These are phyloP conservation scores for Rhizophora mangle DNA, from an alignment of 345 rosid genomes.

Conservation along the genomic window DNA sequence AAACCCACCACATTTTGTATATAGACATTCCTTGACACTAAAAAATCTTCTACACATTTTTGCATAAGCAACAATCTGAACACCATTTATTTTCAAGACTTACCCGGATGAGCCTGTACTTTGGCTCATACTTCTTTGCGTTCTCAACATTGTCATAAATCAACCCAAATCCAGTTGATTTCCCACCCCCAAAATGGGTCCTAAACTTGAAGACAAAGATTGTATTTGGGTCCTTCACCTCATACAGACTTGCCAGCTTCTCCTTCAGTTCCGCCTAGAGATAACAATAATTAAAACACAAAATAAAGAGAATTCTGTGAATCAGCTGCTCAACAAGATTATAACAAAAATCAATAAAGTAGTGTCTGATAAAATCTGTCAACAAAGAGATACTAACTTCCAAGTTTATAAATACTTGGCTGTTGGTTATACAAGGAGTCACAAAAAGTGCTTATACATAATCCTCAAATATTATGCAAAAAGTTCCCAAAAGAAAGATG, in stretches of 20 bases:
- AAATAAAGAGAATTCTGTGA: neutral
- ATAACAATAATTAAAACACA: neutral
- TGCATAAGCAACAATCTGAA: no score
- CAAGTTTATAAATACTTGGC: no score
- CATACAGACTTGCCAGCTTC: conserved; percentile 75
- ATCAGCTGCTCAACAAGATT: neutral
- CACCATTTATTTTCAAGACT: neutral
- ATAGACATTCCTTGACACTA: no score
- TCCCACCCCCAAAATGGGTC: conserved; percentile 98
- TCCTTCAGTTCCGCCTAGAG: conserved; percentile 80
- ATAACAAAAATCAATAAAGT: neutral
- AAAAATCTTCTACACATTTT: no score
- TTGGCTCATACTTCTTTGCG: conserved; percentile 94
- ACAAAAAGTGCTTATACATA: no score
- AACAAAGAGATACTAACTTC: no score
- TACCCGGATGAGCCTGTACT: conserved; percentile 98
- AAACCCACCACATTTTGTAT: no score
- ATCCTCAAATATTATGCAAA: neutral
- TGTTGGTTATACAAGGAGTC: no score
- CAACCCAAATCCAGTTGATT: conserved; percentile 95
- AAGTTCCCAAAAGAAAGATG: neutral
- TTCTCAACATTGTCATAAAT: conserved; percentile 82
- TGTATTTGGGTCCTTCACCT: conserved; percentile 82
- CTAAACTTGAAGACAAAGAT: conserved; percentile 96
- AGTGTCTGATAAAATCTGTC: no score